Base-by-base conservation (phyloP, 768 basidiomycete genomes). In the Strobilomyces echinocephalus region DNA sequence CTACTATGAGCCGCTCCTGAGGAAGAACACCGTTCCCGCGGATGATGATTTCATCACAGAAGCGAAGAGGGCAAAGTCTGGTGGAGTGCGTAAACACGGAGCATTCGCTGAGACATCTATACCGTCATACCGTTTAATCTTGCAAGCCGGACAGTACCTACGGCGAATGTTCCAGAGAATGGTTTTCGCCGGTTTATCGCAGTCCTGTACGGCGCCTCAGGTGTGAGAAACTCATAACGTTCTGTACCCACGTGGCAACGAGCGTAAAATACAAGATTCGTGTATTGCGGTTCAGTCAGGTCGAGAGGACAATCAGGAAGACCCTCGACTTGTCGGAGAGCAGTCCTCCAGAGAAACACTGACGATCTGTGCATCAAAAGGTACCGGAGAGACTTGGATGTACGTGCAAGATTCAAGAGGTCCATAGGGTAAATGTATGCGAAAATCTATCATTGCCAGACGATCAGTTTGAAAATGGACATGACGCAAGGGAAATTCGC, bases 91-190 rank as follows among this genome's bases (percentile, higher is more conserved):
- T 9, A 10, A 21, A 31, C 34, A 7, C 30, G 30, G 6, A 30
- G 30, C 6, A 30, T 30, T 3, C 30, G 30, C 30, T 30, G 6
- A 30, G 9, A 30, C 30, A 30, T 30, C 30, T 30, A 30, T 9
- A 30, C 6, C 1, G 6, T 1, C 38, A 16, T 49, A 49, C 54
- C n/a, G 10, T 36, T 16, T 35, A 11, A 28, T 6, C 46, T 20
- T 36, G 20, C 47, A 57, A 15, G n/a, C 38, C 4, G 44, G 39
- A n/a, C 61, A 61, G 35, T 54, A 62, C 38, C 56, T 58, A 28
- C 49, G 60, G n/a, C 54, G 58, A 7, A 60, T 21, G 0, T 20
- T 38, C 52, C 60, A 60, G 26, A 53, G 15, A n/a, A 56, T 15
- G 0, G 10, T 24, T 15, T 7, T 39, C 1, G 46, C 18, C 2